These are phyloP conservation scores for Draba incana DNA, from an alignment of 345 rosid species.

Conservation along the genomic window DNA sequence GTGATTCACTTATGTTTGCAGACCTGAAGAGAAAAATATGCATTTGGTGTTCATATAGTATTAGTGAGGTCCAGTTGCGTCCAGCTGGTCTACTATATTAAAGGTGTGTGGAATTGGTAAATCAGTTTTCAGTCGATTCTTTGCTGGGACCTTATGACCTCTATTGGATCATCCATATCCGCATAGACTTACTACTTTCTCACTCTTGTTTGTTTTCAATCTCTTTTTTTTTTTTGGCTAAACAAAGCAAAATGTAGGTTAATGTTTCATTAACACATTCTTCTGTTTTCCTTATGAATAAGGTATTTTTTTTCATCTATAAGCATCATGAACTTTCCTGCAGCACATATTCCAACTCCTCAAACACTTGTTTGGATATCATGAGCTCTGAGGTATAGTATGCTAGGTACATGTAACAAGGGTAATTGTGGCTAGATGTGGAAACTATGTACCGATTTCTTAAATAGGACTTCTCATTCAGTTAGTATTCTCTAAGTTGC, in stretches of 20 bases:
- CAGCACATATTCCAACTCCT: conserved; percentile 7
- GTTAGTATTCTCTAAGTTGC: background rate
- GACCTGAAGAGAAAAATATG: conserved; percentile 16
- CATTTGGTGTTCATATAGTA: conserved; percentile 2
- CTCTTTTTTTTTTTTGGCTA: conserved; percentile 9
- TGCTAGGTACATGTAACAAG: conserved; percentile 5
- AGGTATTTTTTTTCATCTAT: background rate
- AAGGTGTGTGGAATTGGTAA: conserved; percentile 5
- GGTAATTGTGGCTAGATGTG: conserved; percentile 22
- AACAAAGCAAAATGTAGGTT: background rate
- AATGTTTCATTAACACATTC: conserved; percentile 3
- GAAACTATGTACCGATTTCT: conserved; percentile 10
- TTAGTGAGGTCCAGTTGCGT: conserved; percentile 15
- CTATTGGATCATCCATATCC: conserved; percentile 24
- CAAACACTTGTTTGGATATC: conserved; percentile 12
- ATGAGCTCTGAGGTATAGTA: conserved; percentile 22
- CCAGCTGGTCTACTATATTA: background rate
- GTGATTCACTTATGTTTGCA: background rate
- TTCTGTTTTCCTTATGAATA: background rate
- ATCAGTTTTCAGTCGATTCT: conserved; percentile 15
- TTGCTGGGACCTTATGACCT: conserved; percentile 23
- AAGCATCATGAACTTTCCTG: conserved; percentile 25
- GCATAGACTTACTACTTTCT: background rate
- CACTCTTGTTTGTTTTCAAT: conserved; percentile 1
- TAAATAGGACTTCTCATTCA: background rate